phyloP scores from a whole-genome alignment of 208 protist species.

The Zelonia costaricensis region DNA sequence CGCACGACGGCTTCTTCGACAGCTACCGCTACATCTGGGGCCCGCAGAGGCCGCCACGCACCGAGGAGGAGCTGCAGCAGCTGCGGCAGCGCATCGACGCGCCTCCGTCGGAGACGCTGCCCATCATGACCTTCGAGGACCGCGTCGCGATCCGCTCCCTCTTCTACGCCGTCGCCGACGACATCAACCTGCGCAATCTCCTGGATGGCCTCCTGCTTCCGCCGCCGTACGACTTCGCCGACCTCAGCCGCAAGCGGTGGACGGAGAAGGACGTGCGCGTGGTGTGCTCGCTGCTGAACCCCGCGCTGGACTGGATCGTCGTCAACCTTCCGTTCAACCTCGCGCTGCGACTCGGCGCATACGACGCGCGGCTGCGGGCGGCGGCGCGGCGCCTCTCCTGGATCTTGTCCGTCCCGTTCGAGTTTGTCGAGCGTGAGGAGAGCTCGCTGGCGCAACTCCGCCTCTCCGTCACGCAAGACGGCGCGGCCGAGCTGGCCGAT shows the following conservation, averaged over 20 bases:
- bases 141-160: slow-evolving; percentile 61
- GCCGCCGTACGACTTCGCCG: slow-evolving; percentile 51
- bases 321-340: slow-evolving; percentile 73
- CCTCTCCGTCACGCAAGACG: background rate
- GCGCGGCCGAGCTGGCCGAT: background rate
- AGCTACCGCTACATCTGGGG: slow-evolving; percentile 64
- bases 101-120: background rate
- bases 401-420: slow-evolving; percentile 61
- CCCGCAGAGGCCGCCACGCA: slow-evolving; percentile 38
- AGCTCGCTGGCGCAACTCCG: slow-evolving; percentile 15
- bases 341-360: slow-evolving; percentile 47
- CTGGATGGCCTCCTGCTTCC: slow-evolving; percentile 72
- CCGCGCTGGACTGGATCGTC: slow-evolving; percentile 49
- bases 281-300: slow-evolving; percentile 41
- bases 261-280: slow-evolving; percentile 38
- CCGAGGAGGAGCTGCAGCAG: slow-evolving; percentile 23
- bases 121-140: slow-evolving; percentile 48
- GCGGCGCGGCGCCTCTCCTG: slow-evolving; percentile 66
- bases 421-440: slow-evolving; percentile 64
- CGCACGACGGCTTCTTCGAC: slow-evolving; percentile 49
- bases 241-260: slow-evolving; percentile 38
- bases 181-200: slow-evolving; percentile 44
- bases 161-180: slow-evolving; percentile 58
- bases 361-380: slow-evolving; percentile 75
- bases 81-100: slow-evolving; percentile 4